These are phyloP conservation scores for Hibiscus syriacus DNA, from an alignment of 345 rosid genomes.

Conservation along the genomic window DNA sequence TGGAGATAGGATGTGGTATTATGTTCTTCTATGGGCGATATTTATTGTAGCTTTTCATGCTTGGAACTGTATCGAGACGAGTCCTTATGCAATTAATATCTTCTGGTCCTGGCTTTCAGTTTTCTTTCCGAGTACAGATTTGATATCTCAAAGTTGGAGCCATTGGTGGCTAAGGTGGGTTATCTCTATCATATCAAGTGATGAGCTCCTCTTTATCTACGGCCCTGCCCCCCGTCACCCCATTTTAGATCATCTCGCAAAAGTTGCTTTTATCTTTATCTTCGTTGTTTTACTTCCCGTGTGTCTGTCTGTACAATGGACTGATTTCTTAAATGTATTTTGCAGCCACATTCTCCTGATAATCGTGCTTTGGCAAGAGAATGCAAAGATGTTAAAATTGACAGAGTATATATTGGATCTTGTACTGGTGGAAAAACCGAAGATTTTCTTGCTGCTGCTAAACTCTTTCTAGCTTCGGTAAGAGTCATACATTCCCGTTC, in stretches of 20 bases:
- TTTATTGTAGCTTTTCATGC: neutral
- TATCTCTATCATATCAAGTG: neutral
- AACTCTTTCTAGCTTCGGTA: slow-evolving; percentile 77
- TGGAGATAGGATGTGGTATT: neutral
- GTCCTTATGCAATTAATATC: neutral
- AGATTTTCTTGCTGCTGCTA: slow-evolving; percentile 92
- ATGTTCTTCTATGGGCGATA: neutral
- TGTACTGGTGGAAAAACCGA: slow-evolving; percentile 99
- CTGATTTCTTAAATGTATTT: slow-evolving; percentile 9
- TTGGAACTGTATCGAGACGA: neutral
- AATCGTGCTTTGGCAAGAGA: slow-evolving; percentile 95
- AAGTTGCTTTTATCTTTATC: neutral
- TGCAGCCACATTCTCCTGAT: slow-evolving; percentile 99
- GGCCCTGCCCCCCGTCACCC: too few relatives aligned
- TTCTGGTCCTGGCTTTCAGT: slow-evolving; percentile 29
- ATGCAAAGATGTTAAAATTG: slow-evolving; percentile 97
- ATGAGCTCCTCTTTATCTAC: neutral
- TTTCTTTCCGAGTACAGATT: slow-evolving; percentile 78
- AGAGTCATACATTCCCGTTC: slow-evolving; percentile 17
- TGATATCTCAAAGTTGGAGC: slow-evolving; percentile 85
- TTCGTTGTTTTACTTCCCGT: neutral
- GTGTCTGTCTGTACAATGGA: neutral
- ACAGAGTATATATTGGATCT: slow-evolving; percentile 95
- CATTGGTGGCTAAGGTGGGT: slow-evolving; percentile 91
- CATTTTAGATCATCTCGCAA: neutral